These are phyloP conservation scores for Pseudogymnoascus sp. DNA, from an alignment of 2,329 filamentous ascomycete genomes.

Conservation along the genomic window DNA sequence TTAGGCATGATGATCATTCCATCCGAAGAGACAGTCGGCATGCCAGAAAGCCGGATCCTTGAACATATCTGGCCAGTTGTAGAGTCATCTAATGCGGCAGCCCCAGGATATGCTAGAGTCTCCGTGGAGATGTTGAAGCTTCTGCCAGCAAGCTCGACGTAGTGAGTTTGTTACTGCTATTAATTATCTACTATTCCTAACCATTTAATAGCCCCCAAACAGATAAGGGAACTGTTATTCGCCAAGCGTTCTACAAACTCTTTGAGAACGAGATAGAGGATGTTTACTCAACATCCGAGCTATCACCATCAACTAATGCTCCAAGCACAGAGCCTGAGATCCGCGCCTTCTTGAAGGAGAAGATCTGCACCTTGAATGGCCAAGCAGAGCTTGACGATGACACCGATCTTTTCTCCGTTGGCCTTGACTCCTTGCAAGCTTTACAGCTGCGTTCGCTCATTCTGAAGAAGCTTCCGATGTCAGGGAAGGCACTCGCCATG, in stretches of 20 bases:
- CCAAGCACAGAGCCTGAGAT: constrained; percentile 7
- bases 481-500: constrained; percentile 38
- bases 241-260: constrained; percentile 39
- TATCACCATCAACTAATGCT: constrained; percentile 3
- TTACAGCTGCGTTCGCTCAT: constrained; percentile 49
- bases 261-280: constrained; percentile 39
- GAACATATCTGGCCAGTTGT: constrained; percentile 43
- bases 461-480: constrained; percentile 42
- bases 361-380: constrained; percentile 15
- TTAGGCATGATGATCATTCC: constrained; percentile 49
- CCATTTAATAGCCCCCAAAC: not conserved
- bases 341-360: constrained; percentile 21
- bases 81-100: constrained; percentile 41
- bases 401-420: constrained; percentile 51
- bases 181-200: constrained; percentile 36
- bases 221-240: constrained; percentile 48
- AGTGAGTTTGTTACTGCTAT: constrained; percentile 20
- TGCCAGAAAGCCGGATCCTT: constrained; percentile 40
- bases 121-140: constrained; percentile 46
- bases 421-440: constrained; percentile 52
- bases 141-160: constrained; percentile 29
- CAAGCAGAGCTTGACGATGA: constrained; percentile 25
- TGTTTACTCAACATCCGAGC: constrained; percentile 29
- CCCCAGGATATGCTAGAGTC: constrained; percentile 46
- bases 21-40: constrained; percentile 34